Evolutionary conservation across 371 early-diverging fungal species (phyloP), one percentile per base, ranked within the genome.

Genomic region (Umbelopsis sp.): DNA sequence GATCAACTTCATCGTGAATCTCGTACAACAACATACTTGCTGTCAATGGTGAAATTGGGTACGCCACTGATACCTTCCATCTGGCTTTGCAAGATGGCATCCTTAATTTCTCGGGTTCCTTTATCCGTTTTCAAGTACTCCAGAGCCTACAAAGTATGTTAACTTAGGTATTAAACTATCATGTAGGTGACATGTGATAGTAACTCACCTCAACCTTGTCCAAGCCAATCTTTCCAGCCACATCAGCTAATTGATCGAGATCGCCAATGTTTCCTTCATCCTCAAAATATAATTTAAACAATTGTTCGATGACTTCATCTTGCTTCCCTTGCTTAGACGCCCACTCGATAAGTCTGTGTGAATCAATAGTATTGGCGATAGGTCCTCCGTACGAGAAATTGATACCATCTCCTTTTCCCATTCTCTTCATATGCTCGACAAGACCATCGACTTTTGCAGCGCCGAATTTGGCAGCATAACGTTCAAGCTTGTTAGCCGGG

Each of bases 221-320:
- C 65, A 92, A 69, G 0, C 92, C 93, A 20, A 79, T 89, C 24
- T 82, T 81, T 38, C 69, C 86, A 1, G 90, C 92, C 1, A 84
- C 85, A 4, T 67, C 79, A 14, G 86, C 80, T 48, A 93, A 69
- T 0, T 82, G 80, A 0, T 85, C 72, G n/a, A 67, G 63, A 65
- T 90, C 89, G 35, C 83, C 85, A 50, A 91, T 77, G 70, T 91
- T 85, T 67, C 83, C 67, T 65, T 85, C 84, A 29, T 81, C 71
- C 73, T 92, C 92, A 80, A 90, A 91, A 72, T 92, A 92, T 29
- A 83, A 74, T 35, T 79, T 74, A 65, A 91, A 86, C 29, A 93
- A 66, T 52, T 82, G 83, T n/a, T 87, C 87, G 16, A 89, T 86
- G 7, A 88, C 77, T 65, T 81, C 77, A 25, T 79, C 73, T 72